Percentiles rank a stretch among this genome's conserved stretches.
phyloP scores from a whole-genome alignment of 176 grass and related monocot species.

The maize (Zea mays) region DNA sequence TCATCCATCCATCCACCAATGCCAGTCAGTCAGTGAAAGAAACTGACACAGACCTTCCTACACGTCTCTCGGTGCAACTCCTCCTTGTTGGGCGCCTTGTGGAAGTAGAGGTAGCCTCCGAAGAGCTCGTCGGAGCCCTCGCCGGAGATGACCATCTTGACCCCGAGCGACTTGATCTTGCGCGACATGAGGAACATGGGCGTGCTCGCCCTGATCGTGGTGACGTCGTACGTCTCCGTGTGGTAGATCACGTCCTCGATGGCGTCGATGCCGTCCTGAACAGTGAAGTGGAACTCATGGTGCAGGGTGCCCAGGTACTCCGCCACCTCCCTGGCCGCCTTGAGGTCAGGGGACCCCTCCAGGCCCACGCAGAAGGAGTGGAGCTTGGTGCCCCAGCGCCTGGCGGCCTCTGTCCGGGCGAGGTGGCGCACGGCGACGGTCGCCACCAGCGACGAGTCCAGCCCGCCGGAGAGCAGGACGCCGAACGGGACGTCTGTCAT shows the following conservation, averaged over 20 bases:
- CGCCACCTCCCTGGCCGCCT: conserved; percentile 79
- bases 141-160: conserved; percentile 93
- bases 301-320: conserved; percentile 73
- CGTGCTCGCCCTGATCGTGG: conserved; percentile 71
- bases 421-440: too few species aligned
- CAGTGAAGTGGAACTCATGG: conserved; percentile 78
- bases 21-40: background rate
- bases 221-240: conserved; percentile 81
- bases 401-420: too few species aligned
- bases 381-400: too few species aligned
- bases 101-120: conserved; percentile 88
- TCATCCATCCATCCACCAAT: background rate
- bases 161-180: conserved; percentile 87
- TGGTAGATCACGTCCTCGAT: conserved; percentile 88
- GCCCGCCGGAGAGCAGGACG: too few species aligned
- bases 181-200: conserved; percentile 93
- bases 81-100: conserved; percentile 85
- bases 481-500: too few species aligned
- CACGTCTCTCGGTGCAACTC: conserved; percentile 78
- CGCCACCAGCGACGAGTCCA: too few species aligned
- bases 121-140: conserved; percentile 87
- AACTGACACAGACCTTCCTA: too few species aligned
- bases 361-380: too few species aligned
- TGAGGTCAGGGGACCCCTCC: conserved; percentile 77
- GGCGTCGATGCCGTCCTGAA: conserved; percentile 70